Conservation (phyloP, 2,329 filamentous ascomycete species). For the Fusarium torreyae region DNA sequence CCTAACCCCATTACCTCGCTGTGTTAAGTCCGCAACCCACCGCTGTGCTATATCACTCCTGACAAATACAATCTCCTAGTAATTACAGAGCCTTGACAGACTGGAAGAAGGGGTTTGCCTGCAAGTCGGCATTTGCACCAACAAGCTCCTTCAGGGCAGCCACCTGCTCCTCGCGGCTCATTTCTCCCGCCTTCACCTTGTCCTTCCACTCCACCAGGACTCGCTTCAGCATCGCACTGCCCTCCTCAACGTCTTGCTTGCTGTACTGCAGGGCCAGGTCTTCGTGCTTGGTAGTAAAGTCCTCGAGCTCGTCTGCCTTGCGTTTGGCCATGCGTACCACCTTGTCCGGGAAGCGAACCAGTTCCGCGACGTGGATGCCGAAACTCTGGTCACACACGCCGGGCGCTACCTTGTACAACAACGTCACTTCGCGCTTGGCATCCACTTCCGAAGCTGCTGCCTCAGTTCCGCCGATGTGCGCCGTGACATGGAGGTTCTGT, state of each 20-base stretch:
- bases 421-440: constrained; percentile 85
- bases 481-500: constrained; percentile 94
- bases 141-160: constrained; percentile 85
- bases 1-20: constrained; percentile 12
- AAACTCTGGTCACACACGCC: constrained; percentile 98
- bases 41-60: constrained; percentile 7
- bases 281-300: constrained; percentile 88
- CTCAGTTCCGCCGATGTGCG: constrained; percentile 80
- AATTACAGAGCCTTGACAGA: constrained; percentile 69
- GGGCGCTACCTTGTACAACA: constrained; percentile 96
- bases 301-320: constrained; percentile 97
- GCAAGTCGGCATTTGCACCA: constrained; percentile 75
- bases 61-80: neutral
- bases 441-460: constrained; percentile 56
- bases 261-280: constrained; percentile 73
- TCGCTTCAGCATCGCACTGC: constrained; percentile 86
- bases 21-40: neutral
- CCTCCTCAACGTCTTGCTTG: constrained; percentile 90
- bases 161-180: constrained; percentile 84
- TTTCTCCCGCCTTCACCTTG: constrained; percentile 71
- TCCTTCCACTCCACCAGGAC: constrained; percentile 89
- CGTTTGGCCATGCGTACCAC: constrained; percentile 99
- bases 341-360: constrained; percentile 96
- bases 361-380: constrained; percentile 97
- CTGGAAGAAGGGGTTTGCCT: constrained; percentile 79